These are phyloP conservation scores for Eucalyptus erythrocorys DNA, from an alignment of 345 rosid genomes.

Conservation along the genomic window DNA sequence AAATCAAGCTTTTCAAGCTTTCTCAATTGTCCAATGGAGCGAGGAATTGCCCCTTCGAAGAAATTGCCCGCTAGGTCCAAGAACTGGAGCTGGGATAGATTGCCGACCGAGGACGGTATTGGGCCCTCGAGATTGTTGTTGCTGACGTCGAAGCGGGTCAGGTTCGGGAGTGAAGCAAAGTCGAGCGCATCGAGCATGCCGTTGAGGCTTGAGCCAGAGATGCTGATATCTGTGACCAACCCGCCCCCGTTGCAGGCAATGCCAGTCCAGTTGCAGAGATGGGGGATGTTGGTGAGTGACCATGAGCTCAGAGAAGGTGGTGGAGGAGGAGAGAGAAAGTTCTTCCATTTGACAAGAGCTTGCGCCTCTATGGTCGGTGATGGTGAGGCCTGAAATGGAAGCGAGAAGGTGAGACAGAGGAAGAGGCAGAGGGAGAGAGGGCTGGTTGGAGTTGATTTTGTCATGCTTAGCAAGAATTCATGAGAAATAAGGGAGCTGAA, in stretches of 20 bases:
- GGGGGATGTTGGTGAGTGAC: too few relatives aligned
- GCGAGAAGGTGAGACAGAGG: neutral
- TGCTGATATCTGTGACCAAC: fast-evolving
- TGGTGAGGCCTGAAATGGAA: conserved; percentile 1
- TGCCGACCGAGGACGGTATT: too few relatives aligned
- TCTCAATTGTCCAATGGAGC: too few relatives aligned
- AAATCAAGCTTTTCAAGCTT: too few relatives aligned
- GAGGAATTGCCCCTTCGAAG: too few relatives aligned
- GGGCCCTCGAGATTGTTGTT: fast-evolving
- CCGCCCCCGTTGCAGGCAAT: fast-evolving
- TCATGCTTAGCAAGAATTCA: neutral
- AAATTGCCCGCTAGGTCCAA: too few relatives aligned
- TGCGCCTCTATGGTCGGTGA: conserved; percentile 38
- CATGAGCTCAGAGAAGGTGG: too few relatives aligned
- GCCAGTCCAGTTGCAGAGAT: too few relatives aligned
- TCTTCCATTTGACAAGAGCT: conserved; percentile 55
- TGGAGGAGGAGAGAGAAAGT: fast-evolving
- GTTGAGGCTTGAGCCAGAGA: fast-evolving
- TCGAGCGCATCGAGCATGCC: fast-evolving
- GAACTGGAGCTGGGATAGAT: too few relatives aligned
- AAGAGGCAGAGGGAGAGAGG: neutral
- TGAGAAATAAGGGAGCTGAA: neutral
- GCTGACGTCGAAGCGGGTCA: fast-evolving
- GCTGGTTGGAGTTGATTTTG: neutral
- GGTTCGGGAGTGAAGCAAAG: fast-evolving